Percentiles rank a stretch among this genome's conserved stretches.
Evolutionary conservation across 1,284 basidiomycete species (phyloP).

Genomic region (Psilocybe mexicana): DNA sequence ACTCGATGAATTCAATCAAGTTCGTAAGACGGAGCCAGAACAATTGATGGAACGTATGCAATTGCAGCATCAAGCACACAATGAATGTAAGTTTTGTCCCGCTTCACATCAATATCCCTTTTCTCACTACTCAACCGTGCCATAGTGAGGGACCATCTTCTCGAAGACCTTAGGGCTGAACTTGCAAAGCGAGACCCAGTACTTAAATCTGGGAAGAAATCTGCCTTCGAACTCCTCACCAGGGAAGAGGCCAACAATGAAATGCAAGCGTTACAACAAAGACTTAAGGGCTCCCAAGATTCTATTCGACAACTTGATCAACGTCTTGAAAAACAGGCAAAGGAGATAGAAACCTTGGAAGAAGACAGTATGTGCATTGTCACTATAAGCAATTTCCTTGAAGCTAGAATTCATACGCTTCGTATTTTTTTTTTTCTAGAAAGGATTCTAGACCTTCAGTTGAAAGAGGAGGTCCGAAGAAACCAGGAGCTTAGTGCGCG

Average conservation of each 20-base stretch:
- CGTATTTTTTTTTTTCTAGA: conserved; percentile 29
- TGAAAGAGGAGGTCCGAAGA: conserved; percentile 63
- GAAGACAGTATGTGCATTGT: conserved; percentile 42
- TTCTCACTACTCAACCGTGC: background rate
- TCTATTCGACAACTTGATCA: conserved; percentile 44
- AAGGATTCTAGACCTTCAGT: conserved; percentile 49
- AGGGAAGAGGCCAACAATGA: conserved; percentile 73
- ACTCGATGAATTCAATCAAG: conserved; percentile 55
- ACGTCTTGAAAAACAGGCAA: conserved; percentile 40
- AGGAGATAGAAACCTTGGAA: conserved; percentile 43
- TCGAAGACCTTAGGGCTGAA: conserved; percentile 57
- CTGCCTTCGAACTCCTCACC: conserved; percentile 64
- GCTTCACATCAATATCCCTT: conserved; percentile 4
- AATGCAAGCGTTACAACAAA: conserved; percentile 51
- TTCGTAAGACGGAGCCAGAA: conserved; percentile 66
- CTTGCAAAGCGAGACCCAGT: conserved; percentile 55
- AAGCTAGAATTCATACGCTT: background rate
- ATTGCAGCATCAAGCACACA: conserved; percentile 48
- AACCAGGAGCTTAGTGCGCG: conserved; percentile 45
- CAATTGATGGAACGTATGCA: conserved; percentile 46
- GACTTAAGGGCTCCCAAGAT: conserved; percentile 47
- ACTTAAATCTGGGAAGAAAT: conserved; percentile 46
- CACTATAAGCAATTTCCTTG: too few relatives aligned
- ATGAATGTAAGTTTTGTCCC: conserved; percentile 38
- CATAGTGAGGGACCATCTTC: conserved; percentile 56